Conservation (phyloP, 2,329 filamentous ascomycete species). For the Paraconiothyrium sp. region DNA sequence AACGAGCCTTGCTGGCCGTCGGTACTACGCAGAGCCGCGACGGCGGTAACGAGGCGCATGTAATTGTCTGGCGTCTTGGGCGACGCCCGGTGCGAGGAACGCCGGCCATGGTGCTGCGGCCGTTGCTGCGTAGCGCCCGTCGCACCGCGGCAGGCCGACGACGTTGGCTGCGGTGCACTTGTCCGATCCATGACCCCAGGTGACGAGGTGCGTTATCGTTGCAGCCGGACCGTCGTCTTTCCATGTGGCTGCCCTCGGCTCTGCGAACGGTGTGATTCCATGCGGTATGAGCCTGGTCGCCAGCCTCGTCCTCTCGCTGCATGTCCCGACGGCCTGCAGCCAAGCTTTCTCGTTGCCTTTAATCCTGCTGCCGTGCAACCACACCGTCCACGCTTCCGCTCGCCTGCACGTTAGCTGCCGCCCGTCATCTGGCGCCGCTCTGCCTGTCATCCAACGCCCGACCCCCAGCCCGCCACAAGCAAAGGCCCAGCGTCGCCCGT, state of each 20-base stretch:
- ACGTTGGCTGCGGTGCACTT: slow-evolving; percentile 12
- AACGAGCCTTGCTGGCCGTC: slow-evolving; percentile 23
- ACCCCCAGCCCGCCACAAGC: slow-evolving; percentile 17
- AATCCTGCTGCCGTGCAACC: slow-evolving; percentile 45
- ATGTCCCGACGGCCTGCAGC: slow-evolving; percentile 24
- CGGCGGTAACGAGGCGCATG: slow-evolving; percentile 34
- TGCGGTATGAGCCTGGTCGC: background rate
- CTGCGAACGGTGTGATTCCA: slow-evolving; percentile 11
- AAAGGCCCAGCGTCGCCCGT: slow-evolving; percentile 16
- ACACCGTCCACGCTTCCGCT: slow-evolving; percentile 38
- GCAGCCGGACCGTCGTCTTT: slow-evolving; percentile 3
- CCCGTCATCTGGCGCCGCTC: slow-evolving; percentile 39
- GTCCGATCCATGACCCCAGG: slow-evolving; percentile 5
- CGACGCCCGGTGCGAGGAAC: slow-evolving; percentile 24
- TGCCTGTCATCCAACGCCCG: slow-evolving; percentile 21
- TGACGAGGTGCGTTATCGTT: slow-evolving; percentile 20
- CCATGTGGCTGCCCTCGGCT: slow-evolving; percentile 6
- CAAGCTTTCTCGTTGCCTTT: slow-evolving; percentile 27
- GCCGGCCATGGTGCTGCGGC: slow-evolving; percentile 25
- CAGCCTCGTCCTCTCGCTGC: slow-evolving; percentile 16
- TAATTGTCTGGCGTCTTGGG: slow-evolving; percentile 26
- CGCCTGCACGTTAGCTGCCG: slow-evolving; percentile 48
- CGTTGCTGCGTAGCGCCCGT: slow-evolving; percentile 19
- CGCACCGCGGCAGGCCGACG: background rate
- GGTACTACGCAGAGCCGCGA: slow-evolving; percentile 30